Base-by-base conservation (phyloP, 495 filamentous ascomycete genomes). In the Podospora australis region DNA sequence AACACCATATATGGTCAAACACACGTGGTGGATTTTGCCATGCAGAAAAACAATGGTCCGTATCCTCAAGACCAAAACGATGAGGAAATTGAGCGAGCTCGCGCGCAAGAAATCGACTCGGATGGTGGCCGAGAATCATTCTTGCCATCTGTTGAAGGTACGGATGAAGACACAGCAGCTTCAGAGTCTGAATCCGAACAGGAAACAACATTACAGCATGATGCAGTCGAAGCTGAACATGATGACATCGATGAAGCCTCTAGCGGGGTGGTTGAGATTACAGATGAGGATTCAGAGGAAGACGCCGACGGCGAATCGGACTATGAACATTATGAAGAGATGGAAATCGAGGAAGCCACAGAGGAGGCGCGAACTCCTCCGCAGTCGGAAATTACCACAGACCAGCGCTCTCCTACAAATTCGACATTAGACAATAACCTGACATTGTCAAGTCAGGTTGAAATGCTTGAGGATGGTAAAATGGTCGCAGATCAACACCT, bases 1-100 rank as follows among this genome's bases (percentile, higher is more conserved):
- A n/a, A n/a, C n/a, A n/a, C n/a, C n/a, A n/a, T 17, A 7, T 6
- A 17, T 17, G 32, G 32, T 13, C 32, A 36, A 17, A 56, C 48
- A 23, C 39, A 56, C 11, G 56, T 54, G 4, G 39, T 56, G 25
- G 56, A 54, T 40, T 55, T 57, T 44, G 60, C 53, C 11, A 19
- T 26, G 8, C 48, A 24, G n/a, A n/a, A n/a, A n/a, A n/a, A n/a
- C n/a, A n/a, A n/a, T n/a, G n/a, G n/a, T n/a, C n/a, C n/a, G n/a
- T n/a, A n/a, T n/a, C n/a, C n/a, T n/a, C n/a, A n/a, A n/a, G n/a
- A n/a, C 20, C n/a, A 10, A 16, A 25, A 9, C 17, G 28, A 32
- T 1, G 49, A 42, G 21, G 13, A 28, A 14, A 20, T 13, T 23
- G 22, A 52, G 23, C 36, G 20, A 44, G 29, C 39, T 16, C 35